Percentiles rank a stretch among this genome's conserved stretches.
phyloP scores from a whole-genome alignment of 768 basidiomycete species.

The Boletus vermiculosoides region DNA sequence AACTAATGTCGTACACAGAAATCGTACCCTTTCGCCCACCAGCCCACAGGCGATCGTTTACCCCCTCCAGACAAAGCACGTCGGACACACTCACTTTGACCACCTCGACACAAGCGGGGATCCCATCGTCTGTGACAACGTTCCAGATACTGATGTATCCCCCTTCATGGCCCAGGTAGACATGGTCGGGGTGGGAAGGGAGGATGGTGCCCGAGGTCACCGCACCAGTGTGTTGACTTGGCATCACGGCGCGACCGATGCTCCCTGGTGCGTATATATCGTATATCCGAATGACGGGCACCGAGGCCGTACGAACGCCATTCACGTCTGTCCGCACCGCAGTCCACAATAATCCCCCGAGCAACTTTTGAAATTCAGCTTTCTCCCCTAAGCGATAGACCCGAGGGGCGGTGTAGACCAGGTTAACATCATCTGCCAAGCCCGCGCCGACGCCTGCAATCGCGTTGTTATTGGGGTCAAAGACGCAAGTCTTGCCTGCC shows the following conservation, averaged over 20 bases:
- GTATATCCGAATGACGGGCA: slow-evolving; percentile 79
- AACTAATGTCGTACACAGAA: slow-evolving; percentile 71
- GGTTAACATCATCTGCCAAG: slow-evolving; percentile 41
- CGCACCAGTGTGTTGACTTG: slow-evolving; percentile 72
- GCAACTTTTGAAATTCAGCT: slow-evolving; percentile 71
- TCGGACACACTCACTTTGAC: slow-evolving; percentile 80
- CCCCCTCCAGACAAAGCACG: slow-evolving; percentile 81
- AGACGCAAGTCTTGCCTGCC: slow-evolving; percentile 77
- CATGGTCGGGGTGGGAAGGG: slow-evolving; percentile 59
- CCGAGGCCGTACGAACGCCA: slow-evolving; percentile 41
- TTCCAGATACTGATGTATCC: slow-evolving; percentile 87
- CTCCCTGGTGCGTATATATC: slow-evolving; percentile 66
- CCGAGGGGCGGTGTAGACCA: slow-evolving; percentile 51
- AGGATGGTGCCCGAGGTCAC: slow-evolving; percentile 80
- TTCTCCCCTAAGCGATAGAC: slow-evolving; percentile 75
- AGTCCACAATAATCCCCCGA: slow-evolving; percentile 84
- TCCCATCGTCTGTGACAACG: slow-evolving; percentile 49
- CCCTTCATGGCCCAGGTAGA: slow-evolving; percentile 91
- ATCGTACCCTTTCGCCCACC: slow-evolving; percentile 83
- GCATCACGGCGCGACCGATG: slow-evolving; percentile 52
- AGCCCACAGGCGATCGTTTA: slow-evolving; percentile 82
- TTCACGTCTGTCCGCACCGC: slow-evolving; percentile 55
- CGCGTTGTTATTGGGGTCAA: slow-evolving; percentile 43
- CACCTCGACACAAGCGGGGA: slow-evolving; percentile 67
- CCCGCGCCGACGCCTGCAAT: slow-evolving; percentile 16